Conservation (phyloP, 768 basidiomycete species). For the Ramaria rubella region DNA sequence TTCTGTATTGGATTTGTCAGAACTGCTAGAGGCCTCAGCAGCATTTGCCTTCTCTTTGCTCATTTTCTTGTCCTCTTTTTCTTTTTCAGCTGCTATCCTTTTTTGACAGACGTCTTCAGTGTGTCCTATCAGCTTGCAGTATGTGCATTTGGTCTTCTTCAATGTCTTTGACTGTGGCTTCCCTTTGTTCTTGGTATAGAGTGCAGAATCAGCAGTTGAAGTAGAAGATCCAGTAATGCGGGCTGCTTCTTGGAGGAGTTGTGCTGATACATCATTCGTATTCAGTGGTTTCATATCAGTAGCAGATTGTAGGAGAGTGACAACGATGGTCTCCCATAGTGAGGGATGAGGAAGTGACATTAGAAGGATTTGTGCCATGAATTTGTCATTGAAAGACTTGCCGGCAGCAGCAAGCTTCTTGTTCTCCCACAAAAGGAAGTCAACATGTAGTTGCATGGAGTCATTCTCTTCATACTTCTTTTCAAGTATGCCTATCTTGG, state of each 20-base stretch:
- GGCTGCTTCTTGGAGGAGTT: neutral
- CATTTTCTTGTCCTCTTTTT: no score
- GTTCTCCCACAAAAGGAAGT: constrained; percentile 4
- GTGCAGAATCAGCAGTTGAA: neutral
- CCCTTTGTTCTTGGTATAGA: neutral
- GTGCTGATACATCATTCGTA: neutral
- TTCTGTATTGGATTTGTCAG: no score
- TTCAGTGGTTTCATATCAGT: constrained; percentile 1
- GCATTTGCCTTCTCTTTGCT: neutral
- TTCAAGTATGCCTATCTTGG: constrained; percentile 7
- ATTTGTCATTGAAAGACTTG: neutral
- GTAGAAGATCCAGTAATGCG: neutral
- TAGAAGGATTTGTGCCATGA: neutral
- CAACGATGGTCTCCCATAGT: constrained; percentile 9
- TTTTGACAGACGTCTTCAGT: neutral
- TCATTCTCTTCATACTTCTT: constrained; percentile 5
- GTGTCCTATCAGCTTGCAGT: neutral
- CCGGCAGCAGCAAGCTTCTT: constrained; percentile 1
- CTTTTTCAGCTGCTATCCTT: neutral
- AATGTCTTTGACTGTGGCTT: neutral
- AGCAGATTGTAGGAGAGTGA: constrained; percentile 10
- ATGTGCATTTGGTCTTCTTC: neutral
- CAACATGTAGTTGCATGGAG: neutral
- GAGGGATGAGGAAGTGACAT: neutral
- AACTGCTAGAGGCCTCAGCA: no score